Percentiles rank a stretch among this genome's conserved stretches.
These are phyloP conservation scores for Entomortierella chlamydospora DNA, from an alignment of 192 early-diverging fungal species.

Conservation along the genomic window DNA sequence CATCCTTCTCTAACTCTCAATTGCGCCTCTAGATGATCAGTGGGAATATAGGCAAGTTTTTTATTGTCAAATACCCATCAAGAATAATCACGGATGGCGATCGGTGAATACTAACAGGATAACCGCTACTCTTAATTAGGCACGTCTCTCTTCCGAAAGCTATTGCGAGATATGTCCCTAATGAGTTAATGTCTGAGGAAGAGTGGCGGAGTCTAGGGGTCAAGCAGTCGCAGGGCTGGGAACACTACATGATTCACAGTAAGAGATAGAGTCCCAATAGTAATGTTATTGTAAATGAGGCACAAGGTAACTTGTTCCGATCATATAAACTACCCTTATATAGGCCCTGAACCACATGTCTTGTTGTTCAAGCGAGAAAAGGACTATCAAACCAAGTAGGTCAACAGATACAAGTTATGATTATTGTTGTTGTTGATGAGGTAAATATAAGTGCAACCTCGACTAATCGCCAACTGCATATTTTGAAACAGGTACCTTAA, in stretches of 20 bases:
- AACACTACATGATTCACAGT: constrained; percentile 66
- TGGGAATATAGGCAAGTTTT: constrained; percentile 34
- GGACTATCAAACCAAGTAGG: constrained; percentile 58
- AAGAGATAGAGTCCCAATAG: not conserved
- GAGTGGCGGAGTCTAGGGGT: constrained; percentile 61
- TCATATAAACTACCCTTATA: not conserved
- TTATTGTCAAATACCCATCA: no score
- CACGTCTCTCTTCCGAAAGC: constrained; percentile 61
- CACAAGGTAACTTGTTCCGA: not conserved
- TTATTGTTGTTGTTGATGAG: no score
- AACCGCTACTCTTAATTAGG: constrained; percentile 16
- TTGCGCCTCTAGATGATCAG: constrained; percentile 22
- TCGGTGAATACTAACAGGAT: not conserved
- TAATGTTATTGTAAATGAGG: not conserved
- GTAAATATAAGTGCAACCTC: no score
- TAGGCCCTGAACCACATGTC: constrained; percentile 64
- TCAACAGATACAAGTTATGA: not conserved
- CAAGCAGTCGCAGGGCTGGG: constrained; percentile 63
- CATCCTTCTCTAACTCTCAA: constrained; percentile 55
- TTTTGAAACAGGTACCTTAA: constrained; percentile 6
- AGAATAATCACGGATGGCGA: no score
- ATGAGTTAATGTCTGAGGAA: constrained; percentile 53
- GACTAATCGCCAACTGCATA: not conserved
- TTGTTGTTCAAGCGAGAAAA: constrained; percentile 63
- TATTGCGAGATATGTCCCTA: constrained; percentile 53